Percentiles rank a stretch among this genome's conserved stretches.
Conservation (phyloP, 169 alveolate species). For the Plasmodium ovale region DNA sequence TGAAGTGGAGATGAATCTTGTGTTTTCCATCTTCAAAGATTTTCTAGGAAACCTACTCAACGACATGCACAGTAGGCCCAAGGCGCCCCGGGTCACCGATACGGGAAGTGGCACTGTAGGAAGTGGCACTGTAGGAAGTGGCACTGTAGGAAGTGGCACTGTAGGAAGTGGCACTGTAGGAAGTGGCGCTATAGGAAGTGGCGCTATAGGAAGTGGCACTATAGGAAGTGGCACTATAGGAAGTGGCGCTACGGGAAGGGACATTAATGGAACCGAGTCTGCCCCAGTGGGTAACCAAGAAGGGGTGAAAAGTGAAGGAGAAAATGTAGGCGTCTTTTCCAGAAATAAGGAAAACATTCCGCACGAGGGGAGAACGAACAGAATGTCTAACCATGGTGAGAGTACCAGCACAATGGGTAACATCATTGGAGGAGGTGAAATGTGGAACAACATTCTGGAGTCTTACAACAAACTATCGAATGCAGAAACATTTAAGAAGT, state of each 20-base stretch:
- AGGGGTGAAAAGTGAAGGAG: no score
- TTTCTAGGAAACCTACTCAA: constrained; percentile 17
- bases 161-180: no score
- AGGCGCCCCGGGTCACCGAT: background rate
- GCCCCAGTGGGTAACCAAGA: no score
- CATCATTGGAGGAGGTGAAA: background rate
- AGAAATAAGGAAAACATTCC: background rate
- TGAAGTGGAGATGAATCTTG: constrained; percentile 6
- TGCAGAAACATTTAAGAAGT: constrained; percentile 13
- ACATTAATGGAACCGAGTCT: no score
- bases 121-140: no score
- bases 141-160: no score
- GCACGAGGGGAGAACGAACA: background rate
- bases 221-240: no score
- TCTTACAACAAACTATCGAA: constrained; percentile 10
- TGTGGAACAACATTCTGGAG: constrained; percentile 11
- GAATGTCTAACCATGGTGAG: background rate
- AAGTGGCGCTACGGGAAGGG: no score
- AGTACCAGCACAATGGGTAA: background rate
- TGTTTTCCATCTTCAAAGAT: constrained; percentile 27
- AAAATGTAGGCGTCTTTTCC: background rate
- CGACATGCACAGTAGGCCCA: constrained; percentile 12
- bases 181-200: no score
- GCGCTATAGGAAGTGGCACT: no score
- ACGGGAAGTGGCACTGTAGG: background rate